Percentiles rank a stretch among this genome's conserved stretches.
phyloP scores from a whole-genome alignment of 2,329 filamentous ascomycete genomes.

The Colletotrichum liriopes region DNA sequence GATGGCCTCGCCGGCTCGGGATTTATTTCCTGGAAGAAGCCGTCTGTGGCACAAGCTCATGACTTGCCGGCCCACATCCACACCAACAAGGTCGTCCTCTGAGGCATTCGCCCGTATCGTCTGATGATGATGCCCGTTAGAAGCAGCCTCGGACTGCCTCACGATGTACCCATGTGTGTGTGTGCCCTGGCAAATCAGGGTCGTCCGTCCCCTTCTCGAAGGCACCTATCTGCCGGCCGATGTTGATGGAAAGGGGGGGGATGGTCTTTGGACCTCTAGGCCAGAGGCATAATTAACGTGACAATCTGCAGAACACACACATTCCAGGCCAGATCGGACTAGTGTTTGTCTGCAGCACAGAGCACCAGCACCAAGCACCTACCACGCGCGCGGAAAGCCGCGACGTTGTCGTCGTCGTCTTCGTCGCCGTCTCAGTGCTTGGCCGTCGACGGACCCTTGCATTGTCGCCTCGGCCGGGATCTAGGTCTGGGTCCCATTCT shows the following conservation, averaged over 20 bases:
- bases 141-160: background rate
- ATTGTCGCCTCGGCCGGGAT: conserved; percentile 30
- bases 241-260: background rate
- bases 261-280: conserved; percentile 15
- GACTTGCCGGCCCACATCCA: background rate
- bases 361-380: conserved; percentile 4
- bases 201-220: background rate
- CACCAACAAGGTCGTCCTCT: background rate
- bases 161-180: background rate
- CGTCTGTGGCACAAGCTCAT: background rate
- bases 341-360: background rate
- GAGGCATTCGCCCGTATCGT: background rate
- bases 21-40: conserved; percentile 2
- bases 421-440: conserved; percentile 31
- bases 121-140: background rate
- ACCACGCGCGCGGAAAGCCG: conserved; percentile 10
- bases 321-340: background rate
- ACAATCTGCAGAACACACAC: background rate
- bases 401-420: conserved; percentile 24
- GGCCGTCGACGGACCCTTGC: conserved; percentile 37
- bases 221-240: conserved; percentile 8
- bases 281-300: conserved; percentile 1
- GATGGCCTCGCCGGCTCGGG: conserved; percentile 11
- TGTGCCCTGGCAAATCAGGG: background rate
- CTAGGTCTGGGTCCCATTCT: conserved; percentile 20